Base-by-base conservation (phyloP, 179 eudicot genomes). In the Spergularia azorica region DNA sequence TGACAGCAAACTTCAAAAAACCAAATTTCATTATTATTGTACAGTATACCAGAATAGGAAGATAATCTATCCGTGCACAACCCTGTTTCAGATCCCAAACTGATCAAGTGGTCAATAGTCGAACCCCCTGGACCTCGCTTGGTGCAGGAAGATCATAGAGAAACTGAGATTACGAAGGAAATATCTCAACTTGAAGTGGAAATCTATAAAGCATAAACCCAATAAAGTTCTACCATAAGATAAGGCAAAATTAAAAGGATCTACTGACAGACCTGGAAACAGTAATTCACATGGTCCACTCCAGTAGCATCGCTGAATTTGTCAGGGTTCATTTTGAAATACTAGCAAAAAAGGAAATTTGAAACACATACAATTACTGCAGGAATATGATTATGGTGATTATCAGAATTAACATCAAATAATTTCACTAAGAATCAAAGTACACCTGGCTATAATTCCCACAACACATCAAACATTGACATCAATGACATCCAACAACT, bases 321-420 rank as follows among this genome's bases (percentile, higher is more conserved):
- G 71, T 71, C 88, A 41, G 88, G 87, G 80, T 92, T 86, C 99
- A 96, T 96, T 83, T 94, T 87, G 89, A 89, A 96, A 82, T 96
- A 96, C 99, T 96, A 75, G 77, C 71, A 77, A 59, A 15, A 81
- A 70, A 70, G 74, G 58, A 48, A 77, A 63, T 63, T 21, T 55
- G 3, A 38, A 48, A 15, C 38, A 18, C 16, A 41, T 52, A 59
- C 46, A 14, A 6, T 64, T 51, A 50, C n/a, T 16, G 41, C 36
- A 60, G 60, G 38, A 67, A 58, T 9, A 41, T 15, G 46, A 59
- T 66, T 51, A 18, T 48, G 46, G 57, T 36, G 65, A 70, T 20
- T 10, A 68, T 70, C 54, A 62, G 10, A 64, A 21, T 57, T 71
- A 14, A 48, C 38, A 74, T 32, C 67, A 54, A 75, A 16, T 54